Percentiles rank a stretch among this genome's conserved stretches.
phyloP scores from a whole-genome alignment of 202 grass and related monocot genomes.

The Panicum virgatum region DNA sequence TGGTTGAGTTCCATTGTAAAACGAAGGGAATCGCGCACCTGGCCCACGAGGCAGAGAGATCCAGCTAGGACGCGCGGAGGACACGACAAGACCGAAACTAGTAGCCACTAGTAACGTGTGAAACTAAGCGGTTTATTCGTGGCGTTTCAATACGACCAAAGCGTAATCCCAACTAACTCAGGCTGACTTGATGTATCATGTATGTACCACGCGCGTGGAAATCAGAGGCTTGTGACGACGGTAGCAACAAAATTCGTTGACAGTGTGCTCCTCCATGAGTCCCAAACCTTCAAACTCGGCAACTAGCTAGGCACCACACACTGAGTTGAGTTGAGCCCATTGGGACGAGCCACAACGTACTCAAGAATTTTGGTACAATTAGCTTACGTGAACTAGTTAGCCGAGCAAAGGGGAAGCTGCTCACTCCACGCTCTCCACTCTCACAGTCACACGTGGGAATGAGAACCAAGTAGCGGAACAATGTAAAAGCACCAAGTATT shows the following conservation, averaged over 20 bases:
- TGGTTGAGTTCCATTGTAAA: not conserved
- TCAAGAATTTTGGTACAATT: not conserved
- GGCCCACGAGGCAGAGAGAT: conserved; percentile 3
- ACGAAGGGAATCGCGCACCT: too few species aligned
- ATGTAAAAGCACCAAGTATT: not conserved
- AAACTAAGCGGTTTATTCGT: not conserved
- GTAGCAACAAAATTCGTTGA: not conserved
- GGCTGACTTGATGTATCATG: not conserved
- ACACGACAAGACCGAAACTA: not conserved
- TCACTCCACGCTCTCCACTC: not conserved
- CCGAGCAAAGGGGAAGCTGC: not conserved
- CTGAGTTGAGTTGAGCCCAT: not conserved
- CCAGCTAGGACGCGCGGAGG: not conserved
- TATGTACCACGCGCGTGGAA: too few species aligned
- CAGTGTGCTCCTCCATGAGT: not conserved
- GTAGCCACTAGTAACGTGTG: conserved; percentile 7
- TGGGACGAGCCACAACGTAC: not conserved
- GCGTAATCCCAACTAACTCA: not conserved
- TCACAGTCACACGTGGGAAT: not conserved
- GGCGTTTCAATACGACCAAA: not conserved
- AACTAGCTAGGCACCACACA: not conserved
- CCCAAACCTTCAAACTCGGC: not conserved
- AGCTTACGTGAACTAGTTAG: not conserved
- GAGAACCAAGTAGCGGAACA: not conserved
- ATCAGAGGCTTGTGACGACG: not conserved